Conservation (phyloP, 805 yeast genomes). For the Zygosaccharomyces siamensis region DNA sequence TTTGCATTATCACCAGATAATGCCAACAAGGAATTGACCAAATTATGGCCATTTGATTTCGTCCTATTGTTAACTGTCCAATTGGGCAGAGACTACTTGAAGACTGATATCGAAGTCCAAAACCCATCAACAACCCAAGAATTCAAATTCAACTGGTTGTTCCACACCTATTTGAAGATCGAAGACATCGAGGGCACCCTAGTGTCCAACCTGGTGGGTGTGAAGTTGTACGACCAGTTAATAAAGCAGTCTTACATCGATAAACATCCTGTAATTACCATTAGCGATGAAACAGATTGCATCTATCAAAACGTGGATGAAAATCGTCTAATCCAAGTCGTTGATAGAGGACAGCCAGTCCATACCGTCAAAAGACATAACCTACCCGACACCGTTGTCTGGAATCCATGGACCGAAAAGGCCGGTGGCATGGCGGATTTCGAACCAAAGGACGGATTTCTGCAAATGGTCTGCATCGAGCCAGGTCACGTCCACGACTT, state of each 20-base stretch:
- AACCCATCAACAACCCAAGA: conserved; percentile 52
- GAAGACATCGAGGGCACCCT: conserved; percentile 73
- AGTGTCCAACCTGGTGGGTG: conserved; percentile 74
- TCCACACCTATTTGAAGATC: conserved; percentile 82
- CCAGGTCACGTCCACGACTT: conserved; percentile 83
- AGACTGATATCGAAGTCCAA: conserved; percentile 68
- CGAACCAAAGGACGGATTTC: conserved; percentile 76
- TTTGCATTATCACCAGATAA: conserved; percentile 87
- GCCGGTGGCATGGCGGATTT: conserved; percentile 85
- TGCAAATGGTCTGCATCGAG: conserved; percentile 89
- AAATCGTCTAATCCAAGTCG: conserved; percentile 58
- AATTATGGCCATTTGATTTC: conserved; percentile 57
- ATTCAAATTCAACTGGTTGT: conserved; percentile 88
- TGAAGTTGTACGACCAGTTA: conserved; percentile 71
- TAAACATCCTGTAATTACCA: conserved; percentile 67
- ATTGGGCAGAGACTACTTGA: conserved; percentile 52
- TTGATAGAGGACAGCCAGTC: conserved; percentile 63
- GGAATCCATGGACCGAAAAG: conserved; percentile 95
- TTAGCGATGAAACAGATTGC: conserved; percentile 78
- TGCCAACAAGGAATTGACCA: conserved; percentile 66
- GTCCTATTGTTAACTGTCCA: conserved; percentile 67
- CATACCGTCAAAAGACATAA: conserved; percentile 63
- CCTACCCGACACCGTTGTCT: conserved; percentile 72
- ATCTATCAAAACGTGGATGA: conserved; percentile 63
- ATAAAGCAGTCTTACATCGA: conserved; percentile 57